These are phyloP conservation scores for Moesziomyces aphidis DNA, from an alignment of 1,284 basidiomycete genomes.

Conservation along the genomic window DNA sequence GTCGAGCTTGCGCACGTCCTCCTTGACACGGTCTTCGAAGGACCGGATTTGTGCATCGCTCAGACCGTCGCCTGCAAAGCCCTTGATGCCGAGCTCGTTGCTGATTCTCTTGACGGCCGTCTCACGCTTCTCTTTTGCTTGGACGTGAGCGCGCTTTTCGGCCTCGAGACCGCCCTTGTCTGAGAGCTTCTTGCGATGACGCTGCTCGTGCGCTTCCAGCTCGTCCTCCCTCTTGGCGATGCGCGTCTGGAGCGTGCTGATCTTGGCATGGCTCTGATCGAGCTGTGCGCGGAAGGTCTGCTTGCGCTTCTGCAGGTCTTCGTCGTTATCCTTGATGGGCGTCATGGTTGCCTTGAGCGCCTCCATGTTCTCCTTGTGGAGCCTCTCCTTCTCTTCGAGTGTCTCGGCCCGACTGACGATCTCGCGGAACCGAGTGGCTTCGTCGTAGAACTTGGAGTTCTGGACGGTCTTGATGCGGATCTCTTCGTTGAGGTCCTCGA, in stretches of 20 bases:
- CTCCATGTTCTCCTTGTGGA: conserved; percentile 75
- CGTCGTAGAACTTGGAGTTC: conserved; percentile 85
- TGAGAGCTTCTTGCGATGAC: conserved; percentile 45
- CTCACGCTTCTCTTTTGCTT: conserved; percentile 80
- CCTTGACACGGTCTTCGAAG: conserved; percentile 71
- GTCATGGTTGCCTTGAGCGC: conserved; percentile 74
- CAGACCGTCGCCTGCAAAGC: conserved; percentile 77
- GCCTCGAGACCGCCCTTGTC: conserved; percentile 65
- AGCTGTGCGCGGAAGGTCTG: conserved; percentile 80
- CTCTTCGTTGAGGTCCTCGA: conserved; percentile 56
- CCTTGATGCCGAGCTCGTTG: conserved; percentile 78
- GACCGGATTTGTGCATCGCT: conserved; percentile 77
- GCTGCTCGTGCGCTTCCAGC: conserved; percentile 35
- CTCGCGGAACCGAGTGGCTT: conserved; percentile 85
- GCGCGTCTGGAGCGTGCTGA: conserved; percentile 71
- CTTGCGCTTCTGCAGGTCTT: conserved; percentile 78
- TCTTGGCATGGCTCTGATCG: conserved; percentile 72
- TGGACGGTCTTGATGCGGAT: conserved; percentile 73
- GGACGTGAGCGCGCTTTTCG: conserved; percentile 71
- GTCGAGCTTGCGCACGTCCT: conserved; percentile 43
- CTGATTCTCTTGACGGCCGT: conserved; percentile 78
- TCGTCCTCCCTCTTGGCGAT: conserved; percentile 75
- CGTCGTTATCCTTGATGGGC: conserved; percentile 80
- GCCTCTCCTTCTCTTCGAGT: conserved; percentile 77
- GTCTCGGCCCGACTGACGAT: conserved; percentile 80